These are phyloP conservation scores for Gymnopilus dilepis DNA, from an alignment of 768 basidiomycete genomes.

Conservation along the genomic window DNA sequence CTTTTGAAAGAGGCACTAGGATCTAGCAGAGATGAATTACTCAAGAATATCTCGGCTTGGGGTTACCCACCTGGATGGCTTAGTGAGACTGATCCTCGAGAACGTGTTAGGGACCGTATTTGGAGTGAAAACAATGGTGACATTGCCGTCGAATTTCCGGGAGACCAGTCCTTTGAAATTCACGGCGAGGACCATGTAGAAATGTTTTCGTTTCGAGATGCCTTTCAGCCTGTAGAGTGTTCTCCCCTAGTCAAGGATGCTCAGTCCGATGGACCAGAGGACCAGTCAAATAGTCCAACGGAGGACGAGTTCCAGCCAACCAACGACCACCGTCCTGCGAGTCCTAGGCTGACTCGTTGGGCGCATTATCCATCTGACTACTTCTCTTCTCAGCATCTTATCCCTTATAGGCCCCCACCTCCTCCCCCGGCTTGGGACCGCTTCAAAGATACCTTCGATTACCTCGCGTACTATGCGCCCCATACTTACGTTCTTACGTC, in stretches of 20 bases:
- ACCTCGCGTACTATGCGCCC: constrained; percentile 15
- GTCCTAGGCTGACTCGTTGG: constrained; percentile 43
- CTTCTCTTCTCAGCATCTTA: constrained; percentile 61
- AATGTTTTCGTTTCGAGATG: constrained; percentile 35
- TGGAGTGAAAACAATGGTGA: constrained; percentile 41
- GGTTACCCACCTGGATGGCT: constrained; percentile 83
- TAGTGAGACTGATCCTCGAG: constrained; percentile 54
- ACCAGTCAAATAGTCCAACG: neutral
- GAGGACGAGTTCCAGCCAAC: neutral
- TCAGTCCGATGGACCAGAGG: neutral
- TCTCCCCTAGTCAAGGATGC: neutral
- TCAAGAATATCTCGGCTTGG: constrained; percentile 69
- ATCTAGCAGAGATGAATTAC: constrained; percentile 51
- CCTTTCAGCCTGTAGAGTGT: constrained; percentile 18
- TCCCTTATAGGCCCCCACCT: constrained; percentile 38
- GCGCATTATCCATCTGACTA: constrained; percentile 63
- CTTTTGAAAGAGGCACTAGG: constrained; percentile 62
- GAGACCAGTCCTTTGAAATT: constrained; percentile 40
- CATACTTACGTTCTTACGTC: constrained; percentile 23
- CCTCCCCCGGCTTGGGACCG: constrained; percentile 27
- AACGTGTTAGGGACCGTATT: constrained; percentile 53
- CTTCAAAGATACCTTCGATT: constrained; percentile 26
- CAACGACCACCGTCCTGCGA: neutral
- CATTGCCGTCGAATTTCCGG: constrained; percentile 26
- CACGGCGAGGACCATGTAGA: constrained; percentile 45